A percentile compares a stretch with the other conserved stretches of the same genome.
phyloP scores from a whole-genome alignment of 2,329 filamentous ascomycete genomes.

The Ramularia collo-cygni region DNA sequence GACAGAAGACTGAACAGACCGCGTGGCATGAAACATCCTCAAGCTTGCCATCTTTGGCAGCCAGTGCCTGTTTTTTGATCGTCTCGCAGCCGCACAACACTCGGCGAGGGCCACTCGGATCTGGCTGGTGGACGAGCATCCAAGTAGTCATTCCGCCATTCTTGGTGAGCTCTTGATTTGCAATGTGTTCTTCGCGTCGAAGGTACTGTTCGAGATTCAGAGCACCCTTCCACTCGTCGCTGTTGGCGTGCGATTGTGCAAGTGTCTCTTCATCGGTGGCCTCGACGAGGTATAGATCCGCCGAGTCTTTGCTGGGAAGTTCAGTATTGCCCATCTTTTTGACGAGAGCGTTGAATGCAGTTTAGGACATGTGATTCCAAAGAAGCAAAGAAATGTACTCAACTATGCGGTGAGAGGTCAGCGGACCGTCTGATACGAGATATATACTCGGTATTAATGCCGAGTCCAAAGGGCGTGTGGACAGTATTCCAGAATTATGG shows the following conservation, averaged over 20 bases:
- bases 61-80: conserved; percentile 42
- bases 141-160: conserved; percentile 53
- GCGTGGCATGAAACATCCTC: conserved; percentile 62
- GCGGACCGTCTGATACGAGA: too few relatives aligned
- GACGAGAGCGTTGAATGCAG: not conserved
- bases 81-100: conserved; percentile 56
- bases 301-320: conserved; percentile 45
- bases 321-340: conserved; percentile 12
- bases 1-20: conserved; percentile 70
- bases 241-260: conserved; percentile 48
- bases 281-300: conserved; percentile 47
- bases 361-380: too few relatives aligned
- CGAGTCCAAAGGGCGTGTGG: too few relatives aligned
- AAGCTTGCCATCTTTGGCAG: conserved; percentile 39
- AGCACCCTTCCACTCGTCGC: conserved; percentile 51
- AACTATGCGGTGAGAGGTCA: too few relatives aligned
- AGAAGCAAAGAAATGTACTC: too few relatives aligned
- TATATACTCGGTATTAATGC: too few relatives aligned
- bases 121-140: conserved; percentile 48
- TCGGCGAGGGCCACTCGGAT: conserved; percentile 25
- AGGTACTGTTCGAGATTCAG: conserved; percentile 51
- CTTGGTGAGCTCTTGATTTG: conserved; percentile 45
- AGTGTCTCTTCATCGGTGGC: conserved; percentile 50
- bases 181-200: conserved; percentile 49
- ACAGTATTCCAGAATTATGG: too few relatives aligned